Percentiles rank a stretch among this genome's conserved stretches.
Conservation (phyloP, 305 asterid species). For the Fraxinus dipetala region DNA sequence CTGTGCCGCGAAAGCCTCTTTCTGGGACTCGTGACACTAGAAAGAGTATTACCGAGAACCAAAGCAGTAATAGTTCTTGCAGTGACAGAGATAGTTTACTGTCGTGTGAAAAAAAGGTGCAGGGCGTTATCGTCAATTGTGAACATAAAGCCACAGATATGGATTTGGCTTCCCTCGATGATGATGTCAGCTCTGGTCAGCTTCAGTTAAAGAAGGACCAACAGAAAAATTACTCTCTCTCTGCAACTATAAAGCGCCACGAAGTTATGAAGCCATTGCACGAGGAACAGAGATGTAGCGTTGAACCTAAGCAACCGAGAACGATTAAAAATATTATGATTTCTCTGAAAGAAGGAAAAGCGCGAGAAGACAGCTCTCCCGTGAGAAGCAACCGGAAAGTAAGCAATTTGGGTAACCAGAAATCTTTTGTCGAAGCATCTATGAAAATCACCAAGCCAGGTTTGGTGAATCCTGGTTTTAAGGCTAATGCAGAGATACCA, state of each 20-base stretch:
- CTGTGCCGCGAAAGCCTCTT: conserved; percentile 48
- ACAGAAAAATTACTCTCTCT: conserved; percentile 29
- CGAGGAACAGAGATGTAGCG: conserved; percentile 39
- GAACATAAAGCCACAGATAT: conserved; percentile 44
- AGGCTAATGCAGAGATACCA: conserved; percentile 48
- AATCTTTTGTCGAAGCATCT: conserved; percentile 50
- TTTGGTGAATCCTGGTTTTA: conserved; percentile 33
- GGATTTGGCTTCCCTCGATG: conserved; percentile 43
- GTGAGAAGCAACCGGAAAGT: conserved; percentile 55
- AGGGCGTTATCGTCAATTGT: conserved; percentile 28
- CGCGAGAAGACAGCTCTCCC: conserved; percentile 81
- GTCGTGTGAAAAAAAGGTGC: conserved; percentile 52
- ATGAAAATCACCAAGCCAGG: conserved; percentile 47
- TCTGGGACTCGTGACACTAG: conserved; percentile 33
- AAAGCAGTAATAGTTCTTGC: conserved; percentile 86
- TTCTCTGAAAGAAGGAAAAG: conserved; percentile 81
- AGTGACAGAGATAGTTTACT: conserved; percentile 74
- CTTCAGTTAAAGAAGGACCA: conserved; percentile 31
- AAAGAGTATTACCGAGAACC: conserved; percentile 75
- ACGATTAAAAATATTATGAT: conserved; percentile 65
- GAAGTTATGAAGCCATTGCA: conserved; percentile 36
- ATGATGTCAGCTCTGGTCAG: conserved; percentile 33
- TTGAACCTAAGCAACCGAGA: conserved; percentile 63
- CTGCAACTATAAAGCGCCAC: conserved; percentile 29
- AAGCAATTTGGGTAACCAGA: conserved; percentile 37